Percentiles rank a stretch among this genome's conserved stretches.
Evolutionary conservation across 768 basidiomycete genomes (phyloP).

Genomic region (Amanita exitialis): DNA sequence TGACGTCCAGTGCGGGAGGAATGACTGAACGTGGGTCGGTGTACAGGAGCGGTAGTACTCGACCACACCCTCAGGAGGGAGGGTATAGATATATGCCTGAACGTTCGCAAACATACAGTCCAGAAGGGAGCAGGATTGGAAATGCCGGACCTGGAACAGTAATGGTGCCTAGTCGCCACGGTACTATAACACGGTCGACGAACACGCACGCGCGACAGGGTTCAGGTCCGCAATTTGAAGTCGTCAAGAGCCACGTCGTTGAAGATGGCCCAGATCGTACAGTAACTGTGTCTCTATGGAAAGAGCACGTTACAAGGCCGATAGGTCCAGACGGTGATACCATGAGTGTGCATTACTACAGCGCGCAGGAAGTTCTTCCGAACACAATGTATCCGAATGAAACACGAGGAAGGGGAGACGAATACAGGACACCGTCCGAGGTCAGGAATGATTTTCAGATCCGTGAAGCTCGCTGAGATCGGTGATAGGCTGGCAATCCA

Average conservation of each 20-base stretch:
- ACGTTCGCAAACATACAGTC: not conserved
- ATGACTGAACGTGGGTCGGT: constrained; percentile 3
- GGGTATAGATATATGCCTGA: not conserved
- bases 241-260: constrained; percentile 29
- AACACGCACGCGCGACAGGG: constrained; percentile 14
- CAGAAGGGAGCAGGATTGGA: not conserved
- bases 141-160: not conserved
- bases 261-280: constrained; percentile 42
- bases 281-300: constrained; percentile 46
- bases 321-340: constrained; percentile 23
- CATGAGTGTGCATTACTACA: constrained; percentile 38
- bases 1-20: constrained; percentile 13
- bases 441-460: not conserved
- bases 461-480: not conserved
- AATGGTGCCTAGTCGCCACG: constrained; percentile 5
- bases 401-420: not conserved
- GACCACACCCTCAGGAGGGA: constrained; percentile 1
- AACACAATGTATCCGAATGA: constrained; percentile 8
- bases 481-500: not conserved
- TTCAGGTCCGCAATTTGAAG: constrained; percentile 30
- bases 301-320: constrained; percentile 39
- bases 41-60: not conserved
- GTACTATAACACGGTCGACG: constrained; percentile 1
- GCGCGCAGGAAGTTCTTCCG: constrained; percentile 15
- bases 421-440: not conserved